phyloP scores from a whole-genome alignment of 768 basidiomycete species.

The Russula griseocarnosa region DNA sequence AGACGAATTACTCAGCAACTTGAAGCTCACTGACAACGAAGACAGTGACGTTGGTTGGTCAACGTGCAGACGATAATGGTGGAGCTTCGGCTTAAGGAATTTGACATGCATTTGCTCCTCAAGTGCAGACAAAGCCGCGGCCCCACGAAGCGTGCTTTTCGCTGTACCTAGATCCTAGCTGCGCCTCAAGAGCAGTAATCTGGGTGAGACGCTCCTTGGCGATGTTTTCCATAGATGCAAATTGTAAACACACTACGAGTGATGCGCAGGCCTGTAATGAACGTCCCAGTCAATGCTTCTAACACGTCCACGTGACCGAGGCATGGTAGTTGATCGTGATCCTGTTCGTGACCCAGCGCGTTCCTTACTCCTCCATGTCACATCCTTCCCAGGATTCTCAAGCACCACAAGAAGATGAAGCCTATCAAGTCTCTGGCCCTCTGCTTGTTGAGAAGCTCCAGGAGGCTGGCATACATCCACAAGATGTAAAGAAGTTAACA shows the following conservation, averaged over 20 bases:
- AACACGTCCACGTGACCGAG: conserved; percentile 28
- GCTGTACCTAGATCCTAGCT: conserved; percentile 59
- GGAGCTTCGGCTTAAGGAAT: no score
- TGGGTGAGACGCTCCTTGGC: conserved; percentile 60
- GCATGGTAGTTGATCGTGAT: not conserved
- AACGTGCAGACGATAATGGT: no score
- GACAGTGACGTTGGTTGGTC: no score
- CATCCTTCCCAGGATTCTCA: conserved; percentile 52
- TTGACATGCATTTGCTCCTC: conserved; percentile 55
- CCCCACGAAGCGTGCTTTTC: conserved; percentile 58
- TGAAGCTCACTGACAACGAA: no score
- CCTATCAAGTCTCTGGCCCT: conserved; percentile 66
- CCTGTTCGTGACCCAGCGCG: no score
- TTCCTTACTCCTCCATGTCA: conserved; percentile 43
- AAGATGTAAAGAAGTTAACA: conserved; percentile 91
- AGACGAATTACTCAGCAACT: no score
- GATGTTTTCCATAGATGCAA: conserved; percentile 64
- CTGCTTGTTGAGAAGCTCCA: conserved; percentile 79
- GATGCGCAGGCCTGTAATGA: conserved; percentile 42
- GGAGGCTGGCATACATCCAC: conserved; percentile 83
- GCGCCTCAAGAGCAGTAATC: conserved; percentile 66
- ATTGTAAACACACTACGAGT: conserved; percentile 63
- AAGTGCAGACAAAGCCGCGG: conserved; percentile 54
- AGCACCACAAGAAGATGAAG: conserved; percentile 46
- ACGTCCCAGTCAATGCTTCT: no score